Evolutionary conservation across 1,284 basidiomycete species (phyloP).

Genomic region (Trichosporon faecale): DNA sequence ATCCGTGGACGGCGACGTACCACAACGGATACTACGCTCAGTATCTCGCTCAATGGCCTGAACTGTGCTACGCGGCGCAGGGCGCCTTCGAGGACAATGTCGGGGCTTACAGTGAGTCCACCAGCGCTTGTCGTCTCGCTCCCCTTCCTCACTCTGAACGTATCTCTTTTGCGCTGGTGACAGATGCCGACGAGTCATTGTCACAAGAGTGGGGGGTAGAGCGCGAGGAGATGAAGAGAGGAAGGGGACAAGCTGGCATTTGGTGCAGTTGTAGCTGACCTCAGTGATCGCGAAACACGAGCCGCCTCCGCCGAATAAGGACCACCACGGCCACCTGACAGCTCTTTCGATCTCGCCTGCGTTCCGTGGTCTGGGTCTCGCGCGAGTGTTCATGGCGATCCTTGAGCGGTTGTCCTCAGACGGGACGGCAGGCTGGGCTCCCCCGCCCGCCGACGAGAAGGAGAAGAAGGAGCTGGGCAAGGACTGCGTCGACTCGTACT

Average conservation of each 20-base stretch:
- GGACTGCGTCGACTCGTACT: slow-evolving; percentile 49
- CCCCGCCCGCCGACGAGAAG: neutral
- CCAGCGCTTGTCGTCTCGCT: neutral
- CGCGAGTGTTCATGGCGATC: slow-evolving; percentile 47
- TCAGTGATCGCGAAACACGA: slow-evolving; percentile 52
- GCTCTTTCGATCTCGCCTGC: slow-evolving; percentile 50
- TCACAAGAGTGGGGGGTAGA: too few species aligned
- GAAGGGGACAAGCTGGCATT: neutral
- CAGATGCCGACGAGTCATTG: too few species aligned
- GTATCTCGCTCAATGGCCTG: slow-evolving; percentile 49
- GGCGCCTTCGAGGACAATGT: slow-evolving; percentile 30
- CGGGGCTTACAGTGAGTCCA: slow-evolving; percentile 42
- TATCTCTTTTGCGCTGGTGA: too few species aligned
- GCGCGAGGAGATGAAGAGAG: too few species aligned
- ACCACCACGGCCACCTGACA: slow-evolving; percentile 52
- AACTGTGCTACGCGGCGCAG: slow-evolving; percentile 38
- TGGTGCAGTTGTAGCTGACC: neutral
- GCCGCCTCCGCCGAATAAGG: slow-evolving; percentile 45
- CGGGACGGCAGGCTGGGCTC: slow-evolving; percentile 20
- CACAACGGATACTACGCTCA: slow-evolving; percentile 46
- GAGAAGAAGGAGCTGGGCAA: neutral
- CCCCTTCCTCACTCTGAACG: neutral
- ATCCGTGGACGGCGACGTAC: slow-evolving; percentile 57
- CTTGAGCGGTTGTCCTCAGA: slow-evolving; percentile 42
- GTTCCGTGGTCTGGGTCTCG: slow-evolving; percentile 47